Evolutionary conservation across 2,329 filamentous ascomycete genomes (phyloP).

Genomic region (Fusarium hainanense): DNA sequence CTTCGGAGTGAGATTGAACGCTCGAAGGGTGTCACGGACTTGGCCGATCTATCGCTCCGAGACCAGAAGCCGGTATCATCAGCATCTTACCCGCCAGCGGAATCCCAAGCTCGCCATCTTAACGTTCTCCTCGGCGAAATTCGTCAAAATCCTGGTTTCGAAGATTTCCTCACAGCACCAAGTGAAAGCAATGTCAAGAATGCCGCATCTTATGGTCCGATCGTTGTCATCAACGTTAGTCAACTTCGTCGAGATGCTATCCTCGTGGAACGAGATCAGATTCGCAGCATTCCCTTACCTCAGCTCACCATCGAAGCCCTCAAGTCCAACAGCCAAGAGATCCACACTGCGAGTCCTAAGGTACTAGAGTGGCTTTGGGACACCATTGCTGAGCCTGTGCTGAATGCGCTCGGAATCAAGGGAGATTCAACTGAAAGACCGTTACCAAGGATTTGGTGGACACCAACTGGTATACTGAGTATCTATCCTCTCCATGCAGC

Average conservation of each 20-base stretch:
- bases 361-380: background rate
- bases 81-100: background rate
- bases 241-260: background rate
- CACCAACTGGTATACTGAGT: too few species aligned
- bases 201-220: accelerated
- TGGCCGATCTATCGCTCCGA: background rate
- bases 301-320: background rate
- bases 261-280: background rate
- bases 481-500: too few species aligned
- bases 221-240: background rate
- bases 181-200: accelerated
- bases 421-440: too few species aligned
- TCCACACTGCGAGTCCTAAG: background rate
- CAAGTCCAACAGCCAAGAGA: background rate
- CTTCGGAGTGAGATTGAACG: background rate
- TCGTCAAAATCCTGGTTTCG: background rate
- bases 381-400: background rate
- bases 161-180: background rate
- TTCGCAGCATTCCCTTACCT: background rate
- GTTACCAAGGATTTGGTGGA: too few species aligned
- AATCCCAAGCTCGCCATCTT: background rate
- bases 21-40: accelerated
- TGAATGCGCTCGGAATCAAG: background rate
- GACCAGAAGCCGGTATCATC: background rate
- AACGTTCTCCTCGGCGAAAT: background rate